A percentile compares a stretch with the other conserved stretches of the same genome.
phyloP scores from a whole-genome alignment of 306 rosid species.

The Amphicarpaea edgeworthii region DNA sequence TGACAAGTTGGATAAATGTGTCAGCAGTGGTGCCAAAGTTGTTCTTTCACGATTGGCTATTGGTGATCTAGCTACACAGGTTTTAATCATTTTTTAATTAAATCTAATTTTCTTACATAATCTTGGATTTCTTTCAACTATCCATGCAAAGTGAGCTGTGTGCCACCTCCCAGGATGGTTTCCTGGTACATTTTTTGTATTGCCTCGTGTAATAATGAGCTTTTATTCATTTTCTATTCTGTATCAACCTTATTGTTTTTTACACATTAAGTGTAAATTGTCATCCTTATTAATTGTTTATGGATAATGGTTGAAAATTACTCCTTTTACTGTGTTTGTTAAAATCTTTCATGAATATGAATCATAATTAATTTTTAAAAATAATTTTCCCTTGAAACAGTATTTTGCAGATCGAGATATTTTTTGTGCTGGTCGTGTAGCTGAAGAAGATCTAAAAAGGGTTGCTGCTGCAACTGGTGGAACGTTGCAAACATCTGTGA shows the following conservation, averaged over 20 bases:
- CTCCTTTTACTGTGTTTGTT: background rate
- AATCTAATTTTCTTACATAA: slow-evolving; percentile 15
- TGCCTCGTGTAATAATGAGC: slow-evolving; percentile 1
- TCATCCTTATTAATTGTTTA: slow-evolving; percentile 2
- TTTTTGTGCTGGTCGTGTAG: slow-evolving; percentile 98
- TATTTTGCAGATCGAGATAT: slow-evolving; percentile 98
- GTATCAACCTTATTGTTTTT: background rate
- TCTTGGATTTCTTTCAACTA: slow-evolving; percentile 22
- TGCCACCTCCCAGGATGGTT: background rate
- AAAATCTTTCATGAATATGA: background rate
- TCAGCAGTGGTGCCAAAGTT: slow-evolving; percentile 91
- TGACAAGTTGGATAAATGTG: slow-evolving; percentile 96
- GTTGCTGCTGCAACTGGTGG: slow-evolving; percentile 98
- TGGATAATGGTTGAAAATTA: background rate
- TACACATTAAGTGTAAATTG: background rate
- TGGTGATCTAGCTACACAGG: slow-evolving; percentile 99
- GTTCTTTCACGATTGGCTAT: slow-evolving; percentile 98
- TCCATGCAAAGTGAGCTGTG: background rate
- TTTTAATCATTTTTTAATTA: slow-evolving; percentile 29
- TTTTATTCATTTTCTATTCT: background rate
- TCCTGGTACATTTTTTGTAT: slow-evolving; percentile 16
- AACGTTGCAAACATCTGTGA: slow-evolving; percentile 95
- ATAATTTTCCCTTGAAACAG: slow-evolving; percentile 60
- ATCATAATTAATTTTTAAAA: background rate
- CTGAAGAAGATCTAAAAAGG: slow-evolving; percentile 93